These are phyloP conservation scores for Turnera subulata DNA, from an alignment of 345 rosid genomes.

Conservation along the genomic window DNA sequence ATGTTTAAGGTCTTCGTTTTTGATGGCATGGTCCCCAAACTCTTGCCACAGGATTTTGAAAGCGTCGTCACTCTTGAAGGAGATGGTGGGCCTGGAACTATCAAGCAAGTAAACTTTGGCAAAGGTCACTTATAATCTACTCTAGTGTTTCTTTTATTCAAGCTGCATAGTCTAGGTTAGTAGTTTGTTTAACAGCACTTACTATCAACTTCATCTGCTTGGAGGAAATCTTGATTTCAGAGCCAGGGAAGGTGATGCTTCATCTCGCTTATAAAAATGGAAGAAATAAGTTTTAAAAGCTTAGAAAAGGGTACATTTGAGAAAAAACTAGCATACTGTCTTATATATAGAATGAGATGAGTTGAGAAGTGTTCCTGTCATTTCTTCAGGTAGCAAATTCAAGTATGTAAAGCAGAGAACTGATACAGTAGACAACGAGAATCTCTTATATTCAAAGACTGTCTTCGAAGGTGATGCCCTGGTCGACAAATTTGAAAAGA, in stretches of 20 bases:
- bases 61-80: conserved; percentile 27
- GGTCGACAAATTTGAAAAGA: conserved; percentile 22
- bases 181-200: no score
- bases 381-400: conserved; percentile 20
- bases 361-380: no score
- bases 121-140: conserved; percentile 6
- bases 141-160: no score
- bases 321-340: no score
- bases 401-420: conserved; percentile 29
- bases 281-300: no score
- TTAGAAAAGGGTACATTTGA: no score
- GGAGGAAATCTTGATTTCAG: no score
- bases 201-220: no score
- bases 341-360: no score
- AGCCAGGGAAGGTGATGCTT: no score
- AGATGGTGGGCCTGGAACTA: conserved; percentile 35
- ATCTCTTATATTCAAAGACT: conserved; percentile 18
- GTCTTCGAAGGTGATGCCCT: conserved; percentile 30
- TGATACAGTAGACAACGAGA: conserved; percentile 39
- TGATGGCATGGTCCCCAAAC: conserved; percentile 32
- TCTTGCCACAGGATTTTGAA: conserved; percentile 29
- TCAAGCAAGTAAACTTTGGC: conserved; percentile 24
- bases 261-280: no score
- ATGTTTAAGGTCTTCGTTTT: conserved; percentile 29
- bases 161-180: no score